Evolutionary conservation across 2,329 filamentous ascomycete genomes (phyloP), one percentile per base, ranked within the genome.

Genomic region (Fonsecaea monophora): DNA sequence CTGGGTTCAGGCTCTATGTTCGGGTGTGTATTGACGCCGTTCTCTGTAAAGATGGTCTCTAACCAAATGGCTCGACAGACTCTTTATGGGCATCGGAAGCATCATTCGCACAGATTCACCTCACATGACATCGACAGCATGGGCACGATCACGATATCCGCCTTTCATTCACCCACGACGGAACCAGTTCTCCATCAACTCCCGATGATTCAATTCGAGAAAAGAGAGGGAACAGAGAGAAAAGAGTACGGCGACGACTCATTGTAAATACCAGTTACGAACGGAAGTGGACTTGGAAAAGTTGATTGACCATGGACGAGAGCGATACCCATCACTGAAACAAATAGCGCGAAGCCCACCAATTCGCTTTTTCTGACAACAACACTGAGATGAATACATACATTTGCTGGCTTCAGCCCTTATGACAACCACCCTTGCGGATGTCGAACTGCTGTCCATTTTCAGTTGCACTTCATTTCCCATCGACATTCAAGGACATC

Each of bases 71-170:
- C 5, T 13, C n/a, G 32, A 57, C 57, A 71, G 60, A 21, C 97
- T 98, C 83, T 99, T 99, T 86, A 99, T 99, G 95, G 94, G 92
- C 65, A 97, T 99, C 74, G 95, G 95, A 73, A 97, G 92, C 74
- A 94, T 96, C 53, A 97, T 99, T 75, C 91, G 95, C 77, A 94
- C 92, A 67, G 95, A 99, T 74, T 89, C 92, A 71, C 92, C 92
- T 53, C 89, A 90, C 42, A 89, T 91, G 74, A 84, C 90, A 66
- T 85, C 88, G 72, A 87, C 93, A 77, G 87, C 91, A 65, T 97
- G 94, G 82, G 86, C 88, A 73, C 87, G 87, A 77, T 89, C 91
- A 59, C 88, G 90, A 73, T 85, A 90, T 74, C 86, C 87, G 70
- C 92, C 94, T 30, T 88, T 94, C 74, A 87, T 96, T 71, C 79